Evolutionary conservation across 192 early-diverging fungal genomes (phyloP).

Genomic region (Coemansia reversa): DNA sequence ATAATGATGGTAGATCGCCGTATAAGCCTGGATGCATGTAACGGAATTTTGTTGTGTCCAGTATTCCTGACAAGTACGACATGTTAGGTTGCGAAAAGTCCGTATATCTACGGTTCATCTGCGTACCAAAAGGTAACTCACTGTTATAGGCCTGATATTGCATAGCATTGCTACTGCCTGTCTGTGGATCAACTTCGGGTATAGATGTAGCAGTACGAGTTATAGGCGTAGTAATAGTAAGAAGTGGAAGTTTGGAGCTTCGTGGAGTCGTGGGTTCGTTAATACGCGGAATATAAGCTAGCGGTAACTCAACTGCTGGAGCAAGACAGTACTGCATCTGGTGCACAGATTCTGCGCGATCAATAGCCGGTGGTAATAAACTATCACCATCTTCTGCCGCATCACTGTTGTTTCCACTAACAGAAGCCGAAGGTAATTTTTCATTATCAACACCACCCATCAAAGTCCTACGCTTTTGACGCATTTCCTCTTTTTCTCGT

Average conservation of each 20-base stretch:
- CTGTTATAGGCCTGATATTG: slow-evolving; percentile 31
- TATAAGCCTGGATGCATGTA: slow-evolving; percentile 46
- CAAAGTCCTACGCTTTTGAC: no score
- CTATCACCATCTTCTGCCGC: no score
- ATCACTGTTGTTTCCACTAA: neutral
- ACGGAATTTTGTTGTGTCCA: slow-evolving; percentile 42
- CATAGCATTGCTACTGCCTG: slow-evolving; percentile 19
- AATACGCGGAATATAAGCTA: slow-evolving; percentile 2
- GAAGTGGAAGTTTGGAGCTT: no score
- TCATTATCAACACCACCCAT: no score
- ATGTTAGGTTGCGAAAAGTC: slow-evolving; percentile 46
- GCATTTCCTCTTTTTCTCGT: neutral
- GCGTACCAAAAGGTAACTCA: slow-evolving; percentile 39
- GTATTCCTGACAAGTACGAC: slow-evolving; percentile 25
- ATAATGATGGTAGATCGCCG: slow-evolving; percentile 43
- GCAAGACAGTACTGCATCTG: slow-evolving; percentile 18
- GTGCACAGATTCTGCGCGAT: slow-evolving; percentile 1
- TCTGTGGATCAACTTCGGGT: slow-evolving; percentile 10
- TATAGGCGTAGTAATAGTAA: no score
- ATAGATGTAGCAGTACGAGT: slow-evolving; percentile 19
- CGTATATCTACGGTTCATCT: slow-evolving; percentile 32
- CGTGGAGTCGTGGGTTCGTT: neutral
- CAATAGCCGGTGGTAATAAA: no score
- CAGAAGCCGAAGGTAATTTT: neutral
- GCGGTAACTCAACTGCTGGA: slow-evolving; percentile 5